phyloP scores from a whole-genome alignment of 1,284 basidiomycete genomes.

The Paramarasmius palmivorus region DNA sequence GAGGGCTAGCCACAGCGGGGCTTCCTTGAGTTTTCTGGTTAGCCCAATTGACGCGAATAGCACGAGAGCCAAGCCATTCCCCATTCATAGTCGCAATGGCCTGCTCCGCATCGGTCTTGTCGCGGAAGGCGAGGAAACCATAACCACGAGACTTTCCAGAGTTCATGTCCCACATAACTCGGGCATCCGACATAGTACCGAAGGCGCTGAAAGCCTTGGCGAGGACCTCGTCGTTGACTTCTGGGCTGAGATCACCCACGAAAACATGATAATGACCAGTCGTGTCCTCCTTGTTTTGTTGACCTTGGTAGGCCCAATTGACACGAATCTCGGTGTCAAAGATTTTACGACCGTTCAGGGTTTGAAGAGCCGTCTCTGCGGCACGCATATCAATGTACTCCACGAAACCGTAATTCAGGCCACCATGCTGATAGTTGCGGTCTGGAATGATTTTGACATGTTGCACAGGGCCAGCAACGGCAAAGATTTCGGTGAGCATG shows the following conservation, averaged over 20 bases:
- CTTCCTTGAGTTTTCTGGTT: slow-evolving; percentile 94
- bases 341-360: slow-evolving; percentile 96
- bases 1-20: slow-evolving; percentile 19
- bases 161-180: slow-evolving; percentile 99
- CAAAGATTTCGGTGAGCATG: slow-evolving; percentile 96
- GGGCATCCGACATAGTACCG: slow-evolving; percentile 92
- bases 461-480: slow-evolving; percentile 92
- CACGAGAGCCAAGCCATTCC: slow-evolving; percentile 96
- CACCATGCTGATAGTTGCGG: slow-evolving; percentile 95
- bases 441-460: slow-evolving; percentile 99
- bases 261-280: slow-evolving; percentile 97
- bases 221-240: slow-evolving; percentile 97
- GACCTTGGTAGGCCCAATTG: slow-evolving; percentile 98
- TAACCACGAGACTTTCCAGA: slow-evolving; percentile 96
- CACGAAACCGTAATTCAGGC: slow-evolving; percentile 98
- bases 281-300: slow-evolving; percentile 95
- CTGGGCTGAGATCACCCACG: slow-evolving; percentile 96
- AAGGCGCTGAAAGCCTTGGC: slow-evolving; percentile 95
- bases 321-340: slow-evolving; percentile 97
- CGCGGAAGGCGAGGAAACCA: slow-evolving; percentile 91
- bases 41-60: slow-evolving; percentile 99
- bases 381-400: slow-evolving; percentile 97
- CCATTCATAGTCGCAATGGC: slow-evolving; percentile 99
- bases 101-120: slow-evolving; percentile 97
- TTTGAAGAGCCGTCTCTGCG: slow-evolving; percentile 95